Percentiles rank a stretch among this genome's conserved stretches.
Conservation (phyloP, 495 filamentous ascomycete species). For the Melanomma pulvis-pyrius region DNA sequence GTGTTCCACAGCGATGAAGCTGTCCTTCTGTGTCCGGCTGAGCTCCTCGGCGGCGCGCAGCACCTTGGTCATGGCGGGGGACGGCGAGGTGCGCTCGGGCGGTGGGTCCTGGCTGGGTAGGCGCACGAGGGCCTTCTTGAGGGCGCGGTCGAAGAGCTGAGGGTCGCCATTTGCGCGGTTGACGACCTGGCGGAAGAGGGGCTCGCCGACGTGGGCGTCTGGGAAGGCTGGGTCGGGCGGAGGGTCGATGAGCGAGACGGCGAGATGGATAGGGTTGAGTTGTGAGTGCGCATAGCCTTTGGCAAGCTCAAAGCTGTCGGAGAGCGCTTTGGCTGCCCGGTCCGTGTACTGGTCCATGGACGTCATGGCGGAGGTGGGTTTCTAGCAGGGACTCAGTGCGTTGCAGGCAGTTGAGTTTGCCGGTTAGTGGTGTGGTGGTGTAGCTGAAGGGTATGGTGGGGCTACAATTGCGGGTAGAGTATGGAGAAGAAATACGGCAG, state of each 20-base stretch:
- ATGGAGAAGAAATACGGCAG: not conserved
- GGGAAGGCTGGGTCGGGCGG: slow-evolving; percentile 69
- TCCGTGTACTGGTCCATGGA: slow-evolving; percentile 83
- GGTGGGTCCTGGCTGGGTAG: slow-evolving; percentile 93
- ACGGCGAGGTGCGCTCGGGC: slow-evolving; percentile 79
- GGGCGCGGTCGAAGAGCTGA: slow-evolving; percentile 79
- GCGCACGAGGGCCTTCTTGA: slow-evolving; percentile 90
- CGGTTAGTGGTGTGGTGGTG: not conserved
- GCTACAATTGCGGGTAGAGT: not conserved
- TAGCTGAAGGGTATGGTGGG: slow-evolving; percentile 1
- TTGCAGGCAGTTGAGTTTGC: slow-evolving; percentile 8
- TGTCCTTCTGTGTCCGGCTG: slow-evolving; percentile 94
- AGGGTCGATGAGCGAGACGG: slow-evolving; percentile 84
- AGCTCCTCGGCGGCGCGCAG: slow-evolving; percentile 83
- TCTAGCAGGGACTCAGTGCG: slow-evolving; percentile 16
- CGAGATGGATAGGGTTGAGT: slow-evolving; percentile 84
- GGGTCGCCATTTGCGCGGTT: slow-evolving; percentile 92
- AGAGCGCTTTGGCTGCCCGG: slow-evolving; percentile 81
- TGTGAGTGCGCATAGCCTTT: slow-evolving; percentile 89
- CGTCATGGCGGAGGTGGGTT: slow-evolving; percentile 42
- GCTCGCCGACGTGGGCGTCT: slow-evolving; percentile 58
- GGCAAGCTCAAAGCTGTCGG: slow-evolving; percentile 80
- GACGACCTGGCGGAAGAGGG: slow-evolving; percentile 90
- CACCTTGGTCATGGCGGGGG: slow-evolving; percentile 78
- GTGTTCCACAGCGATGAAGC: slow-evolving; percentile 90